Conservation (phyloP, 225 moss, liverwort and hornwort species). For the Bryum argenteum region DNA sequence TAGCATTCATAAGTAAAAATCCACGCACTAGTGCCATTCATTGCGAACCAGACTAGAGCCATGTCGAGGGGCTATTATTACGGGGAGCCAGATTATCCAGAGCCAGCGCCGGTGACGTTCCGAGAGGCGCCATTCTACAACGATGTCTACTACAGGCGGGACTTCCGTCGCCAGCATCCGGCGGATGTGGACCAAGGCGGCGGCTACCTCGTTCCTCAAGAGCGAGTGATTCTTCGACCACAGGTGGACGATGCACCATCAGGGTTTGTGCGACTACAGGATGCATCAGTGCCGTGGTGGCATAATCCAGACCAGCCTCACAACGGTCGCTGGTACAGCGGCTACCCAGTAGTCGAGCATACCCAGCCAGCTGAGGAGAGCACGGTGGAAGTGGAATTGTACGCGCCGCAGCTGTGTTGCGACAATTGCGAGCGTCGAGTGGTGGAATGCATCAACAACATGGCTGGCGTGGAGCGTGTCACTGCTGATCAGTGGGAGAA, state of each 20-base stretch:
- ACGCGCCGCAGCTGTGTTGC: constrained; percentile 42
- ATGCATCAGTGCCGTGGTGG: constrained; percentile 10
- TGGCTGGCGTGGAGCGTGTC: constrained; percentile 24
- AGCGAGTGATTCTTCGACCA: neutral
- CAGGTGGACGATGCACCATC: neutral
- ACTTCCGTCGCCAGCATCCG: constrained; percentile 8
- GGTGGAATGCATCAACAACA: neutral
- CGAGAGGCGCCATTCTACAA: constrained; percentile 21
- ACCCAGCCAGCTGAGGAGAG: neutral
- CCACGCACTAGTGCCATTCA: too few species aligned
- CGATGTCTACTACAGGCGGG: neutral
- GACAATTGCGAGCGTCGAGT: constrained; percentile 28
- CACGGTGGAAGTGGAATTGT: constrained; percentile 23
- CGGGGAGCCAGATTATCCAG: neutral
- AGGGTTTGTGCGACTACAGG: constrained; percentile 15
- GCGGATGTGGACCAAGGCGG: neutral
- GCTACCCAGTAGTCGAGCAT: neutral
- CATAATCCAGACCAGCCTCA: neutral
- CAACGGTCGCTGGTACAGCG: neutral
- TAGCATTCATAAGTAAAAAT: too few species aligned
- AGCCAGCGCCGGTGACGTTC: constrained; percentile 21
- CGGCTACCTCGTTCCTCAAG: neutral
- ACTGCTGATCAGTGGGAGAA: constrained; percentile 30
- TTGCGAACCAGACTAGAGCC: too few species aligned
- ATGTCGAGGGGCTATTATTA: constrained; percentile 1